These are phyloP conservation scores for Heterococcus sp. DNA, from an alignment of 108 stramenopile species.

Conservation along the genomic window DNA sequence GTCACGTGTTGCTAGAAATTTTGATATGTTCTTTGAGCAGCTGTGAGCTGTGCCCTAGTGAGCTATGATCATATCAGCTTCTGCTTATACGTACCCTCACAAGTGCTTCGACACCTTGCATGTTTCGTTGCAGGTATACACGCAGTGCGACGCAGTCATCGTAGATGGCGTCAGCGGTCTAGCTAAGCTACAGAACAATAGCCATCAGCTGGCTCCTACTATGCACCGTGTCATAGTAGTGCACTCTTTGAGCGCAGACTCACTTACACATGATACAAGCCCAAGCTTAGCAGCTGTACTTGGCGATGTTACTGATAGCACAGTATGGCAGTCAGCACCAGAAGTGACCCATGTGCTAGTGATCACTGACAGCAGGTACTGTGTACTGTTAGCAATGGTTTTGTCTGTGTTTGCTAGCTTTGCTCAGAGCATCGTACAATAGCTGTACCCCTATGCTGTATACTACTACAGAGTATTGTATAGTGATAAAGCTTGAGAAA, in stretches of 20 bases:
- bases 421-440: no score
- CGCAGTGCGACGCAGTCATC: neutral
- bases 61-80: neutral
- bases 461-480: no score
- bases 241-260: neutral
- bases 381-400: no score
- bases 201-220: slow-evolving; percentile 2
- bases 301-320: no score
- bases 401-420: no score
- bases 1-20: neutral
- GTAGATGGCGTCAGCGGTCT: slow-evolving; percentile 27
- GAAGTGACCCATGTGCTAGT: no score
- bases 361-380: no score
- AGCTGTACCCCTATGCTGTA: no score
- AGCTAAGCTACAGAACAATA: slow-evolving; percentile 7
- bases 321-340: no score
- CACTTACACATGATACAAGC: no score
- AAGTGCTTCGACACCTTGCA: neutral
- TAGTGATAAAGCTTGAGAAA: no score
- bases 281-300: no score
- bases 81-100: neutral
- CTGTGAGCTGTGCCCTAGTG: neutral
- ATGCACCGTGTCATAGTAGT: slow-evolving; percentile 13
- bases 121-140: neutral
- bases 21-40: neutral